Percentiles rank a stretch among this genome's conserved stretches.
Conservation (phyloP, 306 rosid genomes). For the Quercus suber region DNA sequence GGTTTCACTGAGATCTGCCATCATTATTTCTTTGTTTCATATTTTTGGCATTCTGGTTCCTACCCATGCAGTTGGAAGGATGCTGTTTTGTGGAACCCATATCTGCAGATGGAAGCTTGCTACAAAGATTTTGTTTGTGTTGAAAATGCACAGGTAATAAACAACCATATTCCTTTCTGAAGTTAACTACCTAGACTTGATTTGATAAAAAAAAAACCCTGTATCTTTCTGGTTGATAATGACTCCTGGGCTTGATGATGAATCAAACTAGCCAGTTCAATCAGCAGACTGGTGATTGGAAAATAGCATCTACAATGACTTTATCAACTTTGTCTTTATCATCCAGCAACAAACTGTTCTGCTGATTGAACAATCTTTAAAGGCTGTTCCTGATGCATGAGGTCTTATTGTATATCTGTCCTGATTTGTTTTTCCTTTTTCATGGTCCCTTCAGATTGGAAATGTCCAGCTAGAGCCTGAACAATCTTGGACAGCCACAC, state of each 20-base stretch:
- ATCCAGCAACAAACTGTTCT: conserved; percentile 6
- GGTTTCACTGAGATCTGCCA: conserved; percentile 16
- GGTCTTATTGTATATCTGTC: conserved; percentile 1
- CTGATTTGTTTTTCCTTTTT: conserved; percentile 19
- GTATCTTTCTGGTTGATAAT: not conserved
- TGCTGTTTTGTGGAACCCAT: conserved; percentile 92
- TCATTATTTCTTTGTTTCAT: not conserved
- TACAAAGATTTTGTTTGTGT: conserved; percentile 94
- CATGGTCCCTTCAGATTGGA: conserved; percentile 58
- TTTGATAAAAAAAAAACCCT: not conserved
- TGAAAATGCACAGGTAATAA: conserved; percentile 90
- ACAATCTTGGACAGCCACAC: conserved; percentile 87
- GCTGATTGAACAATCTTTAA: conserved; percentile 3
- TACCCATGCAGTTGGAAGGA: conserved; percentile 78
- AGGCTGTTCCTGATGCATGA: not conserved
- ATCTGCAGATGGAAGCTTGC: conserved; percentile 88
- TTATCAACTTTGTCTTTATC: not conserved
- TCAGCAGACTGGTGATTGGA: not conserved
- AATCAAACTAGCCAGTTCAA: not conserved
- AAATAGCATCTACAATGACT: not conserved
- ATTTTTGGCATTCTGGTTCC: conserved; percentile 19
- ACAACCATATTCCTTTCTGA: not conserved
- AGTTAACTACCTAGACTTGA: not conserved
- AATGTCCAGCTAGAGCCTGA: conserved; percentile 66
- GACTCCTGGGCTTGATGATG: not conserved